Evolutionary conservation across 768 basidiomycete species (phyloP), one percentile per base, ranked within the genome.

Genomic region (Scleroderma bovista): DNA sequence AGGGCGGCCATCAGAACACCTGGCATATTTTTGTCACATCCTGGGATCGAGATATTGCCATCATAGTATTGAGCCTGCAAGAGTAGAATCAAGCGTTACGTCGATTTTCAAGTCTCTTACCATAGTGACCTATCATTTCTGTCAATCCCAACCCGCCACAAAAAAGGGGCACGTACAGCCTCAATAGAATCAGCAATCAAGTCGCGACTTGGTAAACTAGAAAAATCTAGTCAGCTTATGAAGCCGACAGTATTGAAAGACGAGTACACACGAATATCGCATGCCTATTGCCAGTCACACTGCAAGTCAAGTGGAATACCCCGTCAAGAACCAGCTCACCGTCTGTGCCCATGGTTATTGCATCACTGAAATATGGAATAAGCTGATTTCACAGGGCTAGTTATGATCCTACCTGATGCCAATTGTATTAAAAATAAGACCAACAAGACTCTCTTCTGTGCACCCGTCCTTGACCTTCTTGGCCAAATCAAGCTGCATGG

Each of bases 1-100:
- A 74, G 86, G 1, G 90, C 90, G 15, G 91, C 91, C 62, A 93
- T 89, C 50, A 91, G 74, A 61, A 85, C 88, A 16, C 88, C 91
- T 9, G 90, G 90, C 91, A 93, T 92, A 62, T 93, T 93, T 72
- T 93, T 93, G 68, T 93, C 90, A 56, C 90, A 93, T 49, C 90
- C 89, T 16, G 91, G 91, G 47, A 92, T 76, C 6, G 86, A 81
- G 57, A 93, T 89, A 59, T 91, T 90, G 12, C 80, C 90, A 53
- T 93, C 91, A 58, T 93, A 92, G 60, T 90, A 82, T 72, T 93
- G 90, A 19, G 88, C 88, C 88, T 87, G 51, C 48, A 17, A 29
- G 31, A 20, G 43, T 47, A 51, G 19, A 15, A 39, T 15, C 23
- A 8, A 46, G 37, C 29, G 44, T 40, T 23, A 41, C 19, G 13